These are phyloP conservation scores for Trichosporon inkin DNA, from an alignment of 1,284 basidiomycete species.

Conservation along the genomic window DNA sequence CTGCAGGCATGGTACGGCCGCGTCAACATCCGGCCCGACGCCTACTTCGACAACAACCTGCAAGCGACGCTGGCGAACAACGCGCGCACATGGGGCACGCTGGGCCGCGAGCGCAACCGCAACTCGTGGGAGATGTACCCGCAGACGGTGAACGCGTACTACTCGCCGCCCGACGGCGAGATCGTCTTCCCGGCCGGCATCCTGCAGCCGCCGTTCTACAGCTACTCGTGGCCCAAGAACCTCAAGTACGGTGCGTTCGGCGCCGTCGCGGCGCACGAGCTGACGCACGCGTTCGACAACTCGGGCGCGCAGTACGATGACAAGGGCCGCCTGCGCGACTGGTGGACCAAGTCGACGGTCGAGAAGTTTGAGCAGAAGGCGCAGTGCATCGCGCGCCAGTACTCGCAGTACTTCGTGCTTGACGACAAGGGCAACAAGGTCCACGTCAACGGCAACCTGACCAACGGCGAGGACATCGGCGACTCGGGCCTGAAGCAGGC, in stretches of 20 bases:
- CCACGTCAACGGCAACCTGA: conserved; percentile 74
- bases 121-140: conserved; percentile 67
- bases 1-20: conserved; percentile 70
- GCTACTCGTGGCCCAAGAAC: conserved; percentile 73
- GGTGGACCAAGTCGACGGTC: conserved; percentile 73
- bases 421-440: conserved; percentile 79
- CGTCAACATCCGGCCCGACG: conserved; percentile 62
- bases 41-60: conserved; percentile 74
- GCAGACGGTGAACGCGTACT: conserved; percentile 50
- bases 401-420: conserved; percentile 73
- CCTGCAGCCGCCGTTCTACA: conserved; percentile 88
- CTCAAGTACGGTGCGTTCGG: conserved; percentile 88
- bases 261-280: conserved; percentile 80
- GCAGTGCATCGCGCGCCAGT: conserved; percentile 85
- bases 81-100: conserved; percentile 62
- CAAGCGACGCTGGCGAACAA: conserved; percentile 41
- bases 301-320: conserved; percentile 62
- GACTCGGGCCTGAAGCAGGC: conserved; percentile 80
- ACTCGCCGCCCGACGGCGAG: conserved; percentile 53
- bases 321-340: conserved; percentile 60
- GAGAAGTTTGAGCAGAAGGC: conserved; percentile 76
- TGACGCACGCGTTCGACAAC: conserved; percentile 91
- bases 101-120: conserved; percentile 68
- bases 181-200: conserved; percentile 98
- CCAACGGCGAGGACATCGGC: conserved; percentile 84